Evolutionary conservation across 441 rosid species (phyloP).

Genomic region (Capsella rubella): DNA sequence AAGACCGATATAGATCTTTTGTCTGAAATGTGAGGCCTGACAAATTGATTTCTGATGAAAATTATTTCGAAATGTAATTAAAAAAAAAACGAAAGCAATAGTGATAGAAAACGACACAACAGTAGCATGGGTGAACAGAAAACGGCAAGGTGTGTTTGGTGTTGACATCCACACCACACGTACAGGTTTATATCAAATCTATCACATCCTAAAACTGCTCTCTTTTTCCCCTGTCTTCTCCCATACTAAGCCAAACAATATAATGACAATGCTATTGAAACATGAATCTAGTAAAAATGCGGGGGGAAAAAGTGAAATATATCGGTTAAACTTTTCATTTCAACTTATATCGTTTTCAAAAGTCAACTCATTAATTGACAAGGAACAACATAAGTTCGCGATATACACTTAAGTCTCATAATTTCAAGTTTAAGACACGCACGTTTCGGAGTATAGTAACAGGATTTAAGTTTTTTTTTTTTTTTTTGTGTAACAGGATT

Average conservation of each 20-base stretch:
- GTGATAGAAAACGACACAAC: constrained; percentile 44
- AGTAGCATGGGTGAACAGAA: constrained; percentile 28
- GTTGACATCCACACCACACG: constrained; percentile 35
- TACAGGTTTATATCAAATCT: constrained; percentile 49
- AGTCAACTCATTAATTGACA: constrained; percentile 55
- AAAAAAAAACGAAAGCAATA: not conserved
- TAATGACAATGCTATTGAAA: constrained; percentile 25
- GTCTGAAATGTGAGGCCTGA: constrained; percentile 38
- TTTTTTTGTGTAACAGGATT: not conserved
- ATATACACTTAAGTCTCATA: not conserved
- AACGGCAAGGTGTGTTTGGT: constrained; percentile 48
- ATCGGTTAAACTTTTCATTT: constrained; percentile 35
- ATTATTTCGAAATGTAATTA: not conserved
- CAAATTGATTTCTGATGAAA: constrained; percentile 23
- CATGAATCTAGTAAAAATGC: not conserved
- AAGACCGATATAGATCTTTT: constrained; percentile 32
- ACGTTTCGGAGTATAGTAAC: constrained; percentile 11
- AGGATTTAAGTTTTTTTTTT: no score
- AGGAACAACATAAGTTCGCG: constrained; percentile 10
- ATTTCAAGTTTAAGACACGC: not conserved
- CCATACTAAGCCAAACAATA: constrained; percentile 36
- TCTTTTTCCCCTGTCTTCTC: constrained; percentile 17
- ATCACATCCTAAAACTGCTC: constrained; percentile 57
- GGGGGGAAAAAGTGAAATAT: constrained; percentile 34
- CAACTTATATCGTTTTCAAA: not conserved